Conservation (phyloP, 352 stramenopile species). For the Phytophthora europaea region DNA sequence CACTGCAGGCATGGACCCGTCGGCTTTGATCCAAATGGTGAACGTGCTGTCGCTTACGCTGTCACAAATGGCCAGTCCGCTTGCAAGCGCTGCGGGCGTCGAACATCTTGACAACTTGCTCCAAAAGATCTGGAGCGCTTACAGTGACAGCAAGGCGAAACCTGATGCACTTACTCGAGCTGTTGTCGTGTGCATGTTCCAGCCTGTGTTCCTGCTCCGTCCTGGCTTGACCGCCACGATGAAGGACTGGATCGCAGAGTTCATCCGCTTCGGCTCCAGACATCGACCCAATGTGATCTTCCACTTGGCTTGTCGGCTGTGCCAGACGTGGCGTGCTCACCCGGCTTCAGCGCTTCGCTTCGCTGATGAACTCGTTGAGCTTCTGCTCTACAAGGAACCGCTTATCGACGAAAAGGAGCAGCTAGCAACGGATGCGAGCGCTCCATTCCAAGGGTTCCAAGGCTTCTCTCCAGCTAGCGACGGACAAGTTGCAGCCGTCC, state of each 20-base stretch:
- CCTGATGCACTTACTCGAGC: slow-evolving; percentile 71
- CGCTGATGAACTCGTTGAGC: slow-evolving; percentile 68
- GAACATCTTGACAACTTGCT: slow-evolving; percentile 57
- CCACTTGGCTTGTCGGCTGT: slow-evolving; percentile 76
- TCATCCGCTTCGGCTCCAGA: slow-evolving; percentile 62
- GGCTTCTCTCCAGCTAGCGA: slow-evolving; percentile 16
- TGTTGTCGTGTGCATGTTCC: slow-evolving; percentile 78
- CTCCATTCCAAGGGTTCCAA: slow-evolving; percentile 38
- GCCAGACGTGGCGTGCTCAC: slow-evolving; percentile 69
- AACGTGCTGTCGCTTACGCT: slow-evolving; percentile 69
- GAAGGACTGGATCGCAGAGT: slow-evolving; percentile 68
- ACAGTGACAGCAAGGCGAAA: slow-evolving; percentile 78
- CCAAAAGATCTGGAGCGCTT: slow-evolving; percentile 71
- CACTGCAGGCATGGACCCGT: slow-evolving; percentile 64
- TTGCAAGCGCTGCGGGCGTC: slow-evolving; percentile 32
- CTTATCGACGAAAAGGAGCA: slow-evolving; percentile 77
- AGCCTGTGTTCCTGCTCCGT: slow-evolving; percentile 67
- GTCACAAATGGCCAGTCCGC: slow-evolving; percentile 48
- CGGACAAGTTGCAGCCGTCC: slow-evolving; percentile 35
- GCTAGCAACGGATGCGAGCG: slow-evolving; percentile 29
- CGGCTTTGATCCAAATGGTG: slow-evolving; percentile 73
- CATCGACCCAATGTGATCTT: slow-evolving; percentile 85
- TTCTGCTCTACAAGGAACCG: slow-evolving; percentile 84
- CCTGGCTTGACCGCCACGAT: slow-evolving; percentile 41
- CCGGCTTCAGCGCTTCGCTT: slow-evolving; percentile 61